Evolutionary conservation across 441 rosid genomes (phyloP).

Genomic region (Isatis lusitanica): DNA sequence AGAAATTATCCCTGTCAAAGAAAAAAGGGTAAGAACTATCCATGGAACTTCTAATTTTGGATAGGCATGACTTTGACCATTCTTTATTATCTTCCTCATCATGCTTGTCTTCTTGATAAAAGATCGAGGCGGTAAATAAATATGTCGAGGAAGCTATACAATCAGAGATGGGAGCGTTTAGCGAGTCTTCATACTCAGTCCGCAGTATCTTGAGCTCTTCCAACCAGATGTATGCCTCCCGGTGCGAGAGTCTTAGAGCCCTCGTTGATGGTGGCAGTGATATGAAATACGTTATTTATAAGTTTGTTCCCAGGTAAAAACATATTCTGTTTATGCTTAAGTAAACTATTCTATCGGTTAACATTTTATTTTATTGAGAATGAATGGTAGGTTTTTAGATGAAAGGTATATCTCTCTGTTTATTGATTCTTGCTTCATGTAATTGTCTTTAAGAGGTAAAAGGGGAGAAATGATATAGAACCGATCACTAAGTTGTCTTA

Average conservation of each 20-base stretch:
- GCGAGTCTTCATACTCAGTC: constrained; percentile 55
- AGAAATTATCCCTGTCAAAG: constrained; percentile 65
- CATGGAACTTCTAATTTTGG: not conserved
- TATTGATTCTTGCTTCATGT: not conserved
- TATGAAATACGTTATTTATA: constrained; percentile 53
- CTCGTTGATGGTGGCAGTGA: constrained; percentile 56
- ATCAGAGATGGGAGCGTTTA: constrained; percentile 50
- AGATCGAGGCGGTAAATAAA: constrained; percentile 57
- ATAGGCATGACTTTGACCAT: not conserved
- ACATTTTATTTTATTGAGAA: not conserved
- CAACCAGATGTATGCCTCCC: constrained; percentile 55
- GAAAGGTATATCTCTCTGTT: not conserved
- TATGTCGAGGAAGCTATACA: constrained; percentile 52
- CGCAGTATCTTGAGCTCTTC: constrained; percentile 71
- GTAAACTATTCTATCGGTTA: not conserved
- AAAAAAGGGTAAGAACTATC: constrained; percentile 53
- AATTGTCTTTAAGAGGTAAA: not conserved
- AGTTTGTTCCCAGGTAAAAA: constrained; percentile 66
- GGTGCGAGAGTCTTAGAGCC: constrained; percentile 61
- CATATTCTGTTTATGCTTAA: not conserved
- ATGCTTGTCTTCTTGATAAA: constrained; percentile 30
- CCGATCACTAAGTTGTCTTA: not conserved
- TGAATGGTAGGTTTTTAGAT: not conserved
- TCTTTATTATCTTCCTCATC: constrained; percentile 7
- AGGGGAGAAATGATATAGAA: not conserved